These are phyloP conservation scores for Xylaria nigripes DNA, from an alignment of 495 filamentous ascomycete species.

Conservation along the genomic window DNA sequence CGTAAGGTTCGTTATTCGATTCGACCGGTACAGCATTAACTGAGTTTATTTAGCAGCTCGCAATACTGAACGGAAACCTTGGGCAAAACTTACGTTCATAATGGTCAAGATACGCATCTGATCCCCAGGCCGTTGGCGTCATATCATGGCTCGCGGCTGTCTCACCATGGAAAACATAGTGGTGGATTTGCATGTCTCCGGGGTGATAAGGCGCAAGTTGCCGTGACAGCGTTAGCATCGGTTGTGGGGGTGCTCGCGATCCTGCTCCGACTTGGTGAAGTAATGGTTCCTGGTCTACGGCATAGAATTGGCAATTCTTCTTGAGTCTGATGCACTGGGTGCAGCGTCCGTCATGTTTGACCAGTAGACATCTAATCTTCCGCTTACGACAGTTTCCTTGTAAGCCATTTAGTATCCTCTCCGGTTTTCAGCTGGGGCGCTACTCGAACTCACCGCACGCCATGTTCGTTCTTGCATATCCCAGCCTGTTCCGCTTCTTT, in stretches of 20 bases:
- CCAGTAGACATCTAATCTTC: conserved; percentile 88
- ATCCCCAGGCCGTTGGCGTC: conserved; percentile 37
- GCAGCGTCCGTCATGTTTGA: conserved; percentile 73
- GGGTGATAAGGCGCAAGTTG: conserved; percentile 37
- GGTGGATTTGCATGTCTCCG: conserved; percentile 35
- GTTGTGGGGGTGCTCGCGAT: conserved; percentile 31
- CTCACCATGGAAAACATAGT: conserved; percentile 31
- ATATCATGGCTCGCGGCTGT: conserved; percentile 41
- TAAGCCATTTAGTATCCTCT: conserved; percentile 11
- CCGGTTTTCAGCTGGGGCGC: conserved; percentile 4
- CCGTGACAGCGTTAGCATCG: conserved; percentile 38
- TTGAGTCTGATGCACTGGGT: conserved; percentile 93
- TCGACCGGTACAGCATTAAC: conserved; percentile 29
- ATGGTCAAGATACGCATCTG: conserved; percentile 31
- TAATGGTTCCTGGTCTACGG: conserved; percentile 77
- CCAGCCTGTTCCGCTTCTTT: conserved; percentile 91
- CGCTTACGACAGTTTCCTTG: conserved; percentile 87
- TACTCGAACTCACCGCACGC: conserved; percentile 74
- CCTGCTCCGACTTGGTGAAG: conserved; percentile 32
- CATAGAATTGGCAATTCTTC: conserved; percentile 91
- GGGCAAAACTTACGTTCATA: conserved; percentile 32
- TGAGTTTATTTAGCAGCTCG: conserved; percentile 27
- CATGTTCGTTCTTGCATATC: conserved; percentile 94
- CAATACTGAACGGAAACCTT: neutral
- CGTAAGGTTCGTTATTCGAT: conserved; percentile 27